Percentiles rank a stretch among this genome's conserved stretches.
Conservation (phyloP, 306 rosid genomes). For the Inga leiocalycina region DNA sequence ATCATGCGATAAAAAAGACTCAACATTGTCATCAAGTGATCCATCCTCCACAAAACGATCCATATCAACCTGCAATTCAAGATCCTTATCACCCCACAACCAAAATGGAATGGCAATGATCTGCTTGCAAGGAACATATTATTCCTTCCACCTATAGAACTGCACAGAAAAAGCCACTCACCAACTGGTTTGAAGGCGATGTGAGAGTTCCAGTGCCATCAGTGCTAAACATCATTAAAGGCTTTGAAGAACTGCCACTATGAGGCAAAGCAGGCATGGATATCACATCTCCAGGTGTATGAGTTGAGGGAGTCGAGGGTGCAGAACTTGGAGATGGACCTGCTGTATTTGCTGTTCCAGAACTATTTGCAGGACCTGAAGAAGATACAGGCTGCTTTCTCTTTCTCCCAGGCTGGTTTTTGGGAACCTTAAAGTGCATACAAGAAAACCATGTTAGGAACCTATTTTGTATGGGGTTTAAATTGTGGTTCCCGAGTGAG, state of each 20-base stretch:
- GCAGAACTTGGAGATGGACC: conserved; percentile 99
- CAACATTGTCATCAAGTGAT: conserved; percentile 94
- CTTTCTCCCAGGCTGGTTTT: conserved; percentile 96
- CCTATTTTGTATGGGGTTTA: conserved; percentile 8
- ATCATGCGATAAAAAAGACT: conserved; percentile 98
- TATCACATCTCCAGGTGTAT: conserved; percentile 94
- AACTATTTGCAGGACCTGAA: conserved; percentile 98
- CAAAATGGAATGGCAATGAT: conserved; percentile 93
- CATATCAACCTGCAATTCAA: conserved; percentile 99
- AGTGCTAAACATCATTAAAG: conserved; percentile 76
- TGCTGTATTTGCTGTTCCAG: conserved; percentile 95
- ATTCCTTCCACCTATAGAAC: conserved; percentile 52
- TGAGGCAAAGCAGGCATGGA: conserved; percentile 96
- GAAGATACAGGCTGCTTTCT: conserved; percentile 97
- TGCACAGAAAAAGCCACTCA: conserved; percentile 51
- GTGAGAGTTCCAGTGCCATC: conserved; percentile 89
- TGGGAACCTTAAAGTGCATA: conserved; percentile 72
- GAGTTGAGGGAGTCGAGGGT: conserved; percentile 97
- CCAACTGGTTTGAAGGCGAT: conserved; percentile 95
- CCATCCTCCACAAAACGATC: conserved; percentile 97
- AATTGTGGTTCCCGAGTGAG: neutral
- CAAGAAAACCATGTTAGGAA: conserved; percentile 49
- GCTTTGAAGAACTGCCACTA: conserved; percentile 86
- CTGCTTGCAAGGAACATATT: conserved; percentile 56
- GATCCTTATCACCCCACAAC: conserved; percentile 98